phyloP scores from a whole-genome alignment of 352 stramenopile species.

The Phytopythium vexans region DNA sequence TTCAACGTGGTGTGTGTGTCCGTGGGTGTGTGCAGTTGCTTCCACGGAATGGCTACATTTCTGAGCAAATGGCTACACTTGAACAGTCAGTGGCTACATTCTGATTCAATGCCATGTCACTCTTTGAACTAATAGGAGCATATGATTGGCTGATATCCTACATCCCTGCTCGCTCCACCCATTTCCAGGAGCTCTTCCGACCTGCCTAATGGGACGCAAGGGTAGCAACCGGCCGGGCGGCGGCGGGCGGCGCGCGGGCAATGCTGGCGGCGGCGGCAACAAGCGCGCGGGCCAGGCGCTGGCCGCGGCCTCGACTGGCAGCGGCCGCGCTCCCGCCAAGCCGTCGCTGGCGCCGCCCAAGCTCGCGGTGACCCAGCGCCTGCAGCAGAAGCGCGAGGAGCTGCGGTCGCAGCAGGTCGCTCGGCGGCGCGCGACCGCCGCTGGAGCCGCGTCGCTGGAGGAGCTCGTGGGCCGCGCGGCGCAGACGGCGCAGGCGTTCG shows the following conservation, averaged over 20 bases:
- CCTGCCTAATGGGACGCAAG: background rate
- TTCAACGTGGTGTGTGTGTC: too few species aligned
- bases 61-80: too few species aligned
- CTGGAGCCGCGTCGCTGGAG: constrained; percentile 35
- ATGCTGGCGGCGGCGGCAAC: constrained; percentile 9
- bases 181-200: background rate
- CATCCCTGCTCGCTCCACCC: background rate
- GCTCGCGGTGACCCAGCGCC: constrained; percentile 39
- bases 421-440: constrained; percentile 30
- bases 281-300: constrained; percentile 29
- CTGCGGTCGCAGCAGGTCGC: constrained; percentile 47
- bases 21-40: too few species aligned
- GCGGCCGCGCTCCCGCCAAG: constrained; percentile 20
- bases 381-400: constrained; percentile 66
- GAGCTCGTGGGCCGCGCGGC: constrained; percentile 45
- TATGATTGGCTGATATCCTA: too few species aligned
- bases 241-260: background rate
- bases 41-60: too few species aligned
- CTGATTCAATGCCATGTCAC: too few species aligned
- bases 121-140: too few species aligned
- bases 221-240: too few species aligned
- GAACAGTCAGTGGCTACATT: too few species aligned
- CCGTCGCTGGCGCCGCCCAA: constrained; percentile 33
- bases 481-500: constrained; percentile 39
- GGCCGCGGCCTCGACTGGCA: constrained; percentile 4